phyloP scores from a whole-genome alignment of 371 early-diverging fungal genomes.

The Mucor sp. region DNA sequence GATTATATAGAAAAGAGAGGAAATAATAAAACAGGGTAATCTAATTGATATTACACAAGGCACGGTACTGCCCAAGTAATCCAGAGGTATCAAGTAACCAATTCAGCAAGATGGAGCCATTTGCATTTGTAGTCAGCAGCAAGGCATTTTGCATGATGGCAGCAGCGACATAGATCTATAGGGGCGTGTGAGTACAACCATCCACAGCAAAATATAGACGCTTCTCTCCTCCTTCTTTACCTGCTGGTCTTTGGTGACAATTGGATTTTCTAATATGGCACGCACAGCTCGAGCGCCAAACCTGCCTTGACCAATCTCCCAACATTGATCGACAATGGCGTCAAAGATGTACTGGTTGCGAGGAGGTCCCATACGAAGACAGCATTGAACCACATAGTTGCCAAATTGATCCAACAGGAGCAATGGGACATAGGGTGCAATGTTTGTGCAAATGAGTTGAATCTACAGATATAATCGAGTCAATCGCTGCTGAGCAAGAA shows the following conservation, averaged over 20 bases:
- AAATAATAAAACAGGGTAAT: neutral
- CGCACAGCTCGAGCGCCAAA: slow-evolving; percentile 86
- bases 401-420: slow-evolving; percentile 88
- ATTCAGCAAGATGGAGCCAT: slow-evolving; percentile 86
- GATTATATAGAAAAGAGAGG: neutral
- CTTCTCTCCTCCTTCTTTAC: neutral
- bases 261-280: slow-evolving; percentile 74
- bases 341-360: slow-evolving; percentile 83
- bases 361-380: slow-evolving; percentile 64
- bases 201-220: neutral
- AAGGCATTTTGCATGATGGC: slow-evolving; percentile 82
- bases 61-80: slow-evolving; percentile 79
- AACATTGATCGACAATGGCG: slow-evolving; percentile 72
- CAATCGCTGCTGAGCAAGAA: too few relatives aligned
- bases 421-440: slow-evolving; percentile 70
- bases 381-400: slow-evolving; percentile 90
- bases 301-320: slow-evolving; percentile 78
- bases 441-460: slow-evolving; percentile 30
- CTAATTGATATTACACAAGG: slow-evolving; percentile 24
- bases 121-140: slow-evolving; percentile 77
- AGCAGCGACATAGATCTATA: slow-evolving; percentile 69
- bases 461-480: too few relatives aligned
- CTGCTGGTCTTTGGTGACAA: slow-evolving; percentile 49
- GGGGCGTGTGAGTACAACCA: neutral
- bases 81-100: slow-evolving; percentile 89